These are phyloP conservation scores for Gremmenia infestans DNA, from an alignment of 2,329 filamentous ascomycete genomes.

Conservation along the genomic window DNA sequence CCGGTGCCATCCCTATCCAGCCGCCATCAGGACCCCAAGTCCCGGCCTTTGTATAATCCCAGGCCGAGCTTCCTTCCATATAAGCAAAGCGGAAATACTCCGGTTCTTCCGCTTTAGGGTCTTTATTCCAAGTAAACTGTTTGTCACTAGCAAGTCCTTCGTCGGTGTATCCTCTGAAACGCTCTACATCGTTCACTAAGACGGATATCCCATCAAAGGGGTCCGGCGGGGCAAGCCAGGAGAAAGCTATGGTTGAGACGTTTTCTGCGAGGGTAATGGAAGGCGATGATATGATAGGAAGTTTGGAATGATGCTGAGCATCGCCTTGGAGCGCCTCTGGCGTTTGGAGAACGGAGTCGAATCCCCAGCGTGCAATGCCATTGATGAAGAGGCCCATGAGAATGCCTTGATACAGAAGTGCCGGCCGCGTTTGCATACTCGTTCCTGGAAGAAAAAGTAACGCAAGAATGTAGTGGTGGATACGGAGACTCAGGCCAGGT, in stretches of 20 bases:
- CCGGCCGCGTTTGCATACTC: conserved; percentile 78
- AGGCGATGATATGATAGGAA: conserved; percentile 50
- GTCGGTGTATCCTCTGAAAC: conserved; percentile 67
- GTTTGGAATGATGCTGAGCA: conserved; percentile 54
- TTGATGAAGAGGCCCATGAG: conserved; percentile 91
- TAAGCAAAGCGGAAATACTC: conserved; percentile 78
- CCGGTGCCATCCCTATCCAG: conserved; percentile 57
- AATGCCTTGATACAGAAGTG: conserved; percentile 82
- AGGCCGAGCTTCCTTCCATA: conserved; percentile 58
- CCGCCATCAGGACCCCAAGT: conserved; percentile 59
- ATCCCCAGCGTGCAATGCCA: conserved; percentile 90
- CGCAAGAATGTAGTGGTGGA: conserved; percentile 92
- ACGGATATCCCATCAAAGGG: conserved; percentile 72
- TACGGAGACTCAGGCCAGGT: conserved; percentile 74
- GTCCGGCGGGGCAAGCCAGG: conserved; percentile 37
- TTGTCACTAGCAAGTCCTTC: conserved; percentile 40
- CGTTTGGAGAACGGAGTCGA: conserved; percentile 83
- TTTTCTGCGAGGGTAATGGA: conserved; percentile 47
- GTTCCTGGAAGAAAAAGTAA: conserved; percentile 85
- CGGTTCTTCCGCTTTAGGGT: conserved; percentile 40
- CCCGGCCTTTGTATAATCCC: conserved; percentile 73
- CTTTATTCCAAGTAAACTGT: conserved; percentile 56
- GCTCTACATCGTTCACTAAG: conserved; percentile 80
- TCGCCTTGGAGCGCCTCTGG: conserved; percentile 66
- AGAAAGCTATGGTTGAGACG: conserved; percentile 33